Base-by-base conservation (phyloP, 345 rosid genomes). In the Populus euphratica region DNA sequence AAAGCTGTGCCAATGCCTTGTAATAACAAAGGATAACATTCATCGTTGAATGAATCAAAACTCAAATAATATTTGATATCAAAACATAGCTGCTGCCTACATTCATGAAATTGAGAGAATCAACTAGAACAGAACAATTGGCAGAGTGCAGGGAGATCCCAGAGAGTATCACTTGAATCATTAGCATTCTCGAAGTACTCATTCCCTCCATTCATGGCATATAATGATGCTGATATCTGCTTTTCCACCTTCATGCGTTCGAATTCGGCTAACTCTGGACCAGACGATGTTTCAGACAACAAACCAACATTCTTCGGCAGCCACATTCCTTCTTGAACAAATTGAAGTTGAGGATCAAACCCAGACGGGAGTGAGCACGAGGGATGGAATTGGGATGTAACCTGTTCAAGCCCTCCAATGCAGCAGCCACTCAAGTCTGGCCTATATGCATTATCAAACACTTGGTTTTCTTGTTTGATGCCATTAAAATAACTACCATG, bases 181-280 rank as follows among this genome's bases (percentile, higher is more conserved):
- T 80, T 84, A 9, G 78, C 83, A 43, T 84, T 82, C 69, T 87
- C 87, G 25, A 84, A 83, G 88, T 76, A 83, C 73, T 85, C 79
- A 12, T 75, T 88, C 43, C 86, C 86, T 76, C 94, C 98, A 76
- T 84, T 86, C 88, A 86, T 86, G 1, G 90, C 85, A 73, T 87
- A 89, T 12, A 90, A 62, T 3, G 92, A 92, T 41, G 95, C 94
- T 20, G 94, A 89, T 25, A 91, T 82, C 86, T 89, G 96, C 80
- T 91, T 89, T 80, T 90, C 95, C 38, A 88, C 89, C 72, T 81
- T 86, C 85, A 87, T 82, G 6, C 77, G 73, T 44, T 85, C 87
- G 6, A 85, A 76, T 75, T 84, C 88, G 6, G 50, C 52, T 1
- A 82, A 52, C 84, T 85, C 90, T 8, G 78, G 23, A 16, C 81